phyloP scores from a whole-genome alignment of 2,329 filamentous ascomycete species.

The Leptoxyphium fumago region DNA sequence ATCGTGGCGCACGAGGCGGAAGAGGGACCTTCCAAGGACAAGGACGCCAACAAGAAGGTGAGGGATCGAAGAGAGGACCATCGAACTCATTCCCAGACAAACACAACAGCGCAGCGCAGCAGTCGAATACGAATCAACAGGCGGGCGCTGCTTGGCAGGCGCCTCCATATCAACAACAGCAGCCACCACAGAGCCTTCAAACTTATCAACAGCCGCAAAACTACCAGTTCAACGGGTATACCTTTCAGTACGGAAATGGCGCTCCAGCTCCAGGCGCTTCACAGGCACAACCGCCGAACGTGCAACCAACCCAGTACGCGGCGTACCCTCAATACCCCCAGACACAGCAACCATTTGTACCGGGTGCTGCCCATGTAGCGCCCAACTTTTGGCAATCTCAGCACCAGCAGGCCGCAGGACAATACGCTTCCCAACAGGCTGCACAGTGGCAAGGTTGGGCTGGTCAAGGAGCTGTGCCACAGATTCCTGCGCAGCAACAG shows the following conservation, averaged over 20 bases:
- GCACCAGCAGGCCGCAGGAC: constrained; percentile 6
- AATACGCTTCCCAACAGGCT: constrained; percentile 6
- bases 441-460: constrained; percentile 13
- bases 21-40: constrained; percentile 12
- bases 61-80: constrained; percentile 6
- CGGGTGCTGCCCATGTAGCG: constrained; percentile 19
- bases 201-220: constrained; percentile 96
- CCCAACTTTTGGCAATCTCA: constrained; percentile 14
- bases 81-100: constrained; percentile 14
- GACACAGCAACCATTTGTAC: constrained; percentile 16
- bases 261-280: constrained; percentile 2
- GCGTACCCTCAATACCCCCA: background rate
- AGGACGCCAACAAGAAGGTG: constrained; percentile 1
- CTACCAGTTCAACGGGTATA: constrained; percentile 65
- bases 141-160: constrained; percentile 2
- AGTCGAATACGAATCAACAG: constrained; percentile 2
- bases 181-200: constrained; percentile 22
- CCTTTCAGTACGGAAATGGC: constrained; percentile 12
- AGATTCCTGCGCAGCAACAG: constrained; percentile 8
- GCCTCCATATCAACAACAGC: constrained; percentile 4
- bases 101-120: constrained; percentile 7
- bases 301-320: background rate
- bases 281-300: background rate
- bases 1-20: constrained; percentile 14
- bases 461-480: constrained; percentile 8